These are phyloP conservation scores for Nakataea oryzae DNA, from an alignment of 2,329 filamentous ascomycete species.

Conservation along the genomic window DNA sequence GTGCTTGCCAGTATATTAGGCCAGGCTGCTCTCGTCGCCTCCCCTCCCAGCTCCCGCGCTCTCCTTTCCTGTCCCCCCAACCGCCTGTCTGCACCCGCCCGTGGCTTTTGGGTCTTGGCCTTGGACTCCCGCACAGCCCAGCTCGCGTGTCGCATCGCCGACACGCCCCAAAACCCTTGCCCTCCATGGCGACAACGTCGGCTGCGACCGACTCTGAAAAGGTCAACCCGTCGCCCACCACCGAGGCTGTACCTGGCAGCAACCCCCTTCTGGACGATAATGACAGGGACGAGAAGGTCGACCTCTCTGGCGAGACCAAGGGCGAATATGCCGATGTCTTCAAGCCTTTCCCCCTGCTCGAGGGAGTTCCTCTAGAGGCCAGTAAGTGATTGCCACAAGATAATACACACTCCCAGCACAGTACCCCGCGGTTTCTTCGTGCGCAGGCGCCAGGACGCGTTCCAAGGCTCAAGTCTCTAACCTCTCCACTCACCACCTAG, in stretches of 20 bases:
- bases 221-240: neutral
- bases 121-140: too few species aligned
- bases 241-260: neutral
- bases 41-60: too few species aligned
- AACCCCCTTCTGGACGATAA: neutral
- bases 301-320: neutral
- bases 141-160: neutral
- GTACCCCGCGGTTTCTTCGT: too few species aligned
- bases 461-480: too few species aligned
- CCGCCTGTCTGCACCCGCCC: too few species aligned
- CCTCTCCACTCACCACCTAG: too few species aligned
- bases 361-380: neutral
- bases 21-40: too few species aligned
- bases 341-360: neutral
- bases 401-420: too few species aligned
- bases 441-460: constrained; percentile 13
- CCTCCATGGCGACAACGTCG: neutral
- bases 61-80: too few species aligned
- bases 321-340: neutral
- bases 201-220: neutral
- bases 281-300: neutral
- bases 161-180: neutral
- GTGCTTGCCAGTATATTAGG: too few species aligned
- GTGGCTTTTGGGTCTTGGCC: too few species aligned
- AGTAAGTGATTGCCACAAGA: too few species aligned